These are phyloP conservation scores for Pyrenopolyporus hunteri DNA, from an alignment of 495 filamentous ascomycete genomes.

Conservation along the genomic window DNA sequence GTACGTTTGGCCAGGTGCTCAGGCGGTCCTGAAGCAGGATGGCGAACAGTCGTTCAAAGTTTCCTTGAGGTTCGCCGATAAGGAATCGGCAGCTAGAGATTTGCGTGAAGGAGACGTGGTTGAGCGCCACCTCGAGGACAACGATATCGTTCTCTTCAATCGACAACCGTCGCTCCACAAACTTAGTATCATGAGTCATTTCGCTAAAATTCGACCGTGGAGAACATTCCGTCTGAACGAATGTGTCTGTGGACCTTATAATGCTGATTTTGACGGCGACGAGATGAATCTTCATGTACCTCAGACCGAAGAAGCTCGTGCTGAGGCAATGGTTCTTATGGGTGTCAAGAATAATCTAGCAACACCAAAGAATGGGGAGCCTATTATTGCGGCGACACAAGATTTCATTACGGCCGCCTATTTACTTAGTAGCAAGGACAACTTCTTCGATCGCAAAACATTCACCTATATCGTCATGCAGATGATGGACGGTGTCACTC, in stretches of 20 bases:
- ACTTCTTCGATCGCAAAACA: conserved; percentile 83
- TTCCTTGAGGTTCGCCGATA: conserved; percentile 75
- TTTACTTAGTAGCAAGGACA: conserved; percentile 88
- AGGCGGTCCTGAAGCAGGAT: conserved; percentile 71
- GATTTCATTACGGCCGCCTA: conserved; percentile 98
- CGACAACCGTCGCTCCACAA: conserved; percentile 98
- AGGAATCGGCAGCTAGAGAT: conserved; percentile 68
- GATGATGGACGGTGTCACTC: conserved; percentile 84
- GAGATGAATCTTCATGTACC: conserved; percentile 99
- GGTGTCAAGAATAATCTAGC: conserved; percentile 95
- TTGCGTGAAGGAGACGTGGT: conserved; percentile 86
- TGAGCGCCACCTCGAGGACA: conserved; percentile 92
- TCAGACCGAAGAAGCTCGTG: conserved; percentile 94
- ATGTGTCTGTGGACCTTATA: conserved; percentile 97
- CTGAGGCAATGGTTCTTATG: conserved; percentile 96
- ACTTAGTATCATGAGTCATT: conserved; percentile 94
- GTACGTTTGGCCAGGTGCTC: conserved; percentile 84
- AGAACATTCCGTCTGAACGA: conserved; percentile 97
- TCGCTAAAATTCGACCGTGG: conserved; percentile 90
- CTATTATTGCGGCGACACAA: conserved; percentile 96
- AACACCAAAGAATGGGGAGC: conserved; percentile 96
- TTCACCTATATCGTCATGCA: conserved; percentile 91
- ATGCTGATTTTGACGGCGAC: conserved; percentile 98
- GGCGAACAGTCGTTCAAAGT: conserved; percentile 61
- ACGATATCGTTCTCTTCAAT: conserved; percentile 97